Conservation (phyloP, 176 grass and related monocot species). For the Echinochloa phyllopogon region DNA sequence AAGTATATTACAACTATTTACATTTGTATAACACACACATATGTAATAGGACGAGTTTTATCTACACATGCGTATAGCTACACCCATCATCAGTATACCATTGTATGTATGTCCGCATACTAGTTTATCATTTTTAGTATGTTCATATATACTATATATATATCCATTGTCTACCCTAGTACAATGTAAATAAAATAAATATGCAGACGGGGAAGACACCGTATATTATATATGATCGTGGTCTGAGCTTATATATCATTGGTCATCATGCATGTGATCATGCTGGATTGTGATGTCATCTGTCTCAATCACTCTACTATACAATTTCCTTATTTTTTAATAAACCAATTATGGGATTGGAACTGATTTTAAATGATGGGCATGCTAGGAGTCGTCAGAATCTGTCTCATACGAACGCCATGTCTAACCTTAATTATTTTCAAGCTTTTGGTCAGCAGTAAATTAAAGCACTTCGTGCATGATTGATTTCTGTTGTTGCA, state of each 20-base stretch:
- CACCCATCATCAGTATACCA: too few species aligned
- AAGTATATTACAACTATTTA: too few species aligned
- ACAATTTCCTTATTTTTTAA: neutral
- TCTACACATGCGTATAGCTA: too few species aligned
- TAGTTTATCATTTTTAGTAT: too few species aligned
- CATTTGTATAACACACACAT: too few species aligned
- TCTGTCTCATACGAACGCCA: neutral
- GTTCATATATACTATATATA: too few species aligned
- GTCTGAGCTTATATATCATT: slow-evolving; percentile 14
- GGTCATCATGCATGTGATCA: slow-evolving; percentile 9
- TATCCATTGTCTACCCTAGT: neutral
- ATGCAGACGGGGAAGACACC: neutral
- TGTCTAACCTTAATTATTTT: neutral
- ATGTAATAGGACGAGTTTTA: too few species aligned
- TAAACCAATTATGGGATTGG: slow-evolving; percentile 8
- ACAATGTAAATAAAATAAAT: neutral
- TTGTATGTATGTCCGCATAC: too few species aligned
- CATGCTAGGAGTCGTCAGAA: slow-evolving; percentile 2
- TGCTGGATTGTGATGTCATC: neutral
- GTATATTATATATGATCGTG: neutral
- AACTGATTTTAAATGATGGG: neutral
- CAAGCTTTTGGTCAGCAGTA: neutral
- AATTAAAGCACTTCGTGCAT: neutral
- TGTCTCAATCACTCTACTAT: neutral
- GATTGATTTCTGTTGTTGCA: neutral